Conservation (phyloP, 176 grass and related monocot genomes). For the Oryza glumipatula region DNA sequence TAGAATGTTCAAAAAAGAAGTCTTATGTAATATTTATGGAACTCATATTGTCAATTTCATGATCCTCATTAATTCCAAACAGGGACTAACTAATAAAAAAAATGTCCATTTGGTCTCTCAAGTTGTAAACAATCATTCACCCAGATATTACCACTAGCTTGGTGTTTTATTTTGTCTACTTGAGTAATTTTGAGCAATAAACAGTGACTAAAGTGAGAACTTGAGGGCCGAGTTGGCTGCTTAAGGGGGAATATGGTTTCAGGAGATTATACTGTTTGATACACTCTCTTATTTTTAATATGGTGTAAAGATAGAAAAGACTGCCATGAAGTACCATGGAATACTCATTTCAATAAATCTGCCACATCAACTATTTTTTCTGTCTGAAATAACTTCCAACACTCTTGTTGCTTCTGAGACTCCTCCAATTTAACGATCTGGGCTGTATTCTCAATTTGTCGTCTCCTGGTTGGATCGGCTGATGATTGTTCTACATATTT, state of each 20-base stretch:
- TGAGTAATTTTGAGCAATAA: not conserved
- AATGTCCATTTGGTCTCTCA: not conserved
- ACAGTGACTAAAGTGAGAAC: not conserved
- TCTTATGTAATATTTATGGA: not conserved
- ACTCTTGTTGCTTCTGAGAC: conserved; percentile 12
- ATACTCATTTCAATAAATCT: not conserved
- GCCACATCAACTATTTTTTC: conserved; percentile 15
- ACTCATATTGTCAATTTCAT: not conserved
- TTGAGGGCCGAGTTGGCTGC: too few relatives aligned
- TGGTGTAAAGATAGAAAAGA: too few relatives aligned
- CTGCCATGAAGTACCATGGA: too few relatives aligned
- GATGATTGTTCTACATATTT: conserved; percentile 13
- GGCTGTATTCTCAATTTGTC: conserved; percentile 22
- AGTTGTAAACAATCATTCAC: not conserved
- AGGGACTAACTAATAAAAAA: too few relatives aligned
- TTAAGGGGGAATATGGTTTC: too few relatives aligned
- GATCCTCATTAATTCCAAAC: not conserved
- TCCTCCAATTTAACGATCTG: conserved; percentile 17
- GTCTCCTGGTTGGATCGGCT: conserved; percentile 40
- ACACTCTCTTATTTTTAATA: too few relatives aligned
- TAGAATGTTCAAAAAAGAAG: not conserved
- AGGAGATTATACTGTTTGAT: not conserved
- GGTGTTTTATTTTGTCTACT: too few relatives aligned
- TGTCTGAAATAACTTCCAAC: conserved; percentile 18
- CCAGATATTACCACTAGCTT: too few relatives aligned